Percentiles rank a stretch among this genome's conserved stretches.
phyloP scores from a whole-genome alignment of 257 asterid genomes.

The Lycium barbarum region DNA sequence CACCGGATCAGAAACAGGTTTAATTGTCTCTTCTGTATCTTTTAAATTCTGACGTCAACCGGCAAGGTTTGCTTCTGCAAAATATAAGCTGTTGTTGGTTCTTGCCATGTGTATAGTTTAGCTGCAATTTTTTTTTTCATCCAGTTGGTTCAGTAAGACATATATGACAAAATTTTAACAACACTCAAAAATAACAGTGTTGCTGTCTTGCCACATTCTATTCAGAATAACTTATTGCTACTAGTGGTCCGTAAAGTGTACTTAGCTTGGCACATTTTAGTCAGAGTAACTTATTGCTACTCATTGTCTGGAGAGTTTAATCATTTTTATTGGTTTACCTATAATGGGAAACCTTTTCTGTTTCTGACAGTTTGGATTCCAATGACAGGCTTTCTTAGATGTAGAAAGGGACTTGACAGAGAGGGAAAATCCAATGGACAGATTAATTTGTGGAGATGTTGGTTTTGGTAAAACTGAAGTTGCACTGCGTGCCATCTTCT shows the following conservation, averaged over 20 bases:
- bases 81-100: background rate
- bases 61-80: background rate
- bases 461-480: conserved; percentile 99
- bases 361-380: conserved; percentile 53
- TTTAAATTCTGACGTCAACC: conserved; percentile 17
- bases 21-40: background rate
- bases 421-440: conserved; percentile 93
- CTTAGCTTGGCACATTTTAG: background rate
- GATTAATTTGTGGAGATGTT: conserved; percentile 98
- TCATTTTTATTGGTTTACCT: background rate
- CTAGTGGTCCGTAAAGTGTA: background rate
- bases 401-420: conserved; percentile 91
- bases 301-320: background rate
- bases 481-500: conserved; percentile 93
- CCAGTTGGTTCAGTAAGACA: conserved; percentile 26
- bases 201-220: background rate
- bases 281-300: conserved; percentile 6
- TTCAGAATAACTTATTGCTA: conserved; percentile 18
- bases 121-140: conserved; percentile 22
- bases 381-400: conserved; percentile 84
- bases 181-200: background rate
- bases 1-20: conserved; percentile 93
- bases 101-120: conserved; percentile 26
- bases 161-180: background rate
- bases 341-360: conserved; percentile 24